Evolutionary conservation across 2,329 filamentous ascomycete species (phyloP).

Genomic region (Pestalotiopsis fici): DNA sequence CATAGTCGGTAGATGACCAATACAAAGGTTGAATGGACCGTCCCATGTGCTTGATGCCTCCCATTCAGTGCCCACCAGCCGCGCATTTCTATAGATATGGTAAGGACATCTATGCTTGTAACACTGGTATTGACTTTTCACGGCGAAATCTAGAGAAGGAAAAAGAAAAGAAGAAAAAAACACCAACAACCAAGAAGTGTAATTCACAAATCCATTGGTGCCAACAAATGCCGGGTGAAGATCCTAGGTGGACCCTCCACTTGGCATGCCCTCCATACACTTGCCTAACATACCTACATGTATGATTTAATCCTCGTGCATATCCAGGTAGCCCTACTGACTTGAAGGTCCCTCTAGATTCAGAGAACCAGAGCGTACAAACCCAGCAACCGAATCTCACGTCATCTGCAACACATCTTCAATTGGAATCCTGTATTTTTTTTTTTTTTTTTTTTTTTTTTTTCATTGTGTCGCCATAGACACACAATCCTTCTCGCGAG

Average conservation of each 20-base stretch:
- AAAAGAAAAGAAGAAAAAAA: too few relatives aligned
- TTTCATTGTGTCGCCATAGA: background rate
- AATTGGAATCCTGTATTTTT: background rate
- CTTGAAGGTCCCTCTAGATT: background rate
- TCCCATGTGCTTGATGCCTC: too few relatives aligned
- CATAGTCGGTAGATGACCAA: background rate
- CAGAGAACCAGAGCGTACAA: background rate
- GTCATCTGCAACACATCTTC: background rate
- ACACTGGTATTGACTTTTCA: too few relatives aligned
- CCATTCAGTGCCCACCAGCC: too few relatives aligned
- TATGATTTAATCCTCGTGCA: background rate
- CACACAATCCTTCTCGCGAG: background rate
- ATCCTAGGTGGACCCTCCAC: background rate
- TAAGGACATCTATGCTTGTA: too few relatives aligned
- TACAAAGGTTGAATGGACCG: too few relatives aligned
- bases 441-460: background rate
- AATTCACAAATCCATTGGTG: background rate
- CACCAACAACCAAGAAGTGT: too few relatives aligned
- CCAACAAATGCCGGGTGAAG: background rate
- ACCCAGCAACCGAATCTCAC: background rate
- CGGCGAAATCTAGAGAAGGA: too few relatives aligned
- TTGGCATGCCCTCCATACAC: background rate
- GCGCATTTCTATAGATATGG: too few relatives aligned
- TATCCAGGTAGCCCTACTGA: background rate
- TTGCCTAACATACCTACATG: background rate